Base-by-base conservation (phyloP, 2,329 filamentous ascomycete species). In the Alternaria alternata region DNA sequence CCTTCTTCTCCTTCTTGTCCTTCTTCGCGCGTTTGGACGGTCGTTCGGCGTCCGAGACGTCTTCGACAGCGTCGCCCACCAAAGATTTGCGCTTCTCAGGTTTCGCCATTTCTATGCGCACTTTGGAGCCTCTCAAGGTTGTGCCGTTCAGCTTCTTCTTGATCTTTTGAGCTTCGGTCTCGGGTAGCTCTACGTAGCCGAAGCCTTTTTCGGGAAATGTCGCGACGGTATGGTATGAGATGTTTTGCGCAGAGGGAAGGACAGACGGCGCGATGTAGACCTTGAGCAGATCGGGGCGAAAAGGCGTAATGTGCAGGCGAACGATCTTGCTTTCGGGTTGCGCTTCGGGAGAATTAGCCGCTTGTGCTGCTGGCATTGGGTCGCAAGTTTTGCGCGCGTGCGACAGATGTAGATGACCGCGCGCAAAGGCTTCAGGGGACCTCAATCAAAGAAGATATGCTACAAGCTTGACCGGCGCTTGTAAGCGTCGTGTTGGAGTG, bases 151-250 rank as follows among this genome's bases (percentile, higher is more conserved):
- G 85, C 81, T 95, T 98, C 81, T 91, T 94, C 81, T 89, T 93
- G 54, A 98, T 80, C 78, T 93, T 96, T n/a, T 94, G 91, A 9
- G 94, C 95, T 66, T 96, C 93, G 79, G 88, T 87, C 3, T 77
- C 80, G 0, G 94, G 94, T 38, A 99, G 81, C 47, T 96, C 93
- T 61, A 98, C 84, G 80, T 91, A 99, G 57, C 94, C 95, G 87
- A 93, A 99, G 54, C 87, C 89, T 75, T 88, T 91, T 67, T 99
- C 95, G 14, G 94, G 94, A 65, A 96, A 97, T 0, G 94, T 94
- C 74, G 93, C 87, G 67, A 97, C 81, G 5, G 84, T 83, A 79
- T 98, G 94, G 80, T 90, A 97, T n/a, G 94, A 97, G 53, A 97
- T 87, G 75, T 93, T 92, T 62, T 88, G 88, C 20, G 92, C 92